Conservation (phyloP, 108 stramenopile species). For the Craspedostauros australis region DNA sequence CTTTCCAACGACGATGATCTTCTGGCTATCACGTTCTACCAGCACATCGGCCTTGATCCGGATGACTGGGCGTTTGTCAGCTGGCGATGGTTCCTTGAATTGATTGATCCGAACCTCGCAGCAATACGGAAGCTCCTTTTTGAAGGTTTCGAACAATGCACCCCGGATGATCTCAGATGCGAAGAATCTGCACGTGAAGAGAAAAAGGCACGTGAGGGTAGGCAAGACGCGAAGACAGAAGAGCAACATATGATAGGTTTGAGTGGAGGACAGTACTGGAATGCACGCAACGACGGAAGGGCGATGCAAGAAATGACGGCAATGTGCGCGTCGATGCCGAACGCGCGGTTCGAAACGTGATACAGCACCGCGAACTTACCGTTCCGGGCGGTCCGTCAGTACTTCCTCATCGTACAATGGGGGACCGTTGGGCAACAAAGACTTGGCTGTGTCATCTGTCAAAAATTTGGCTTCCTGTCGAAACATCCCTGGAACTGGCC, state of each 20-base stretch:
- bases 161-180: conserved; percentile 82
- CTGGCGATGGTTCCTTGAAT: conserved; percentile 77
- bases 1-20: conserved; percentile 90
- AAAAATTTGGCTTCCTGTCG: conserved; percentile 24
- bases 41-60: conserved; percentile 74
- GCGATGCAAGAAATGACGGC: too few relatives aligned
- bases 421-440: conserved; percentile 54
- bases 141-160: conserved; percentile 65
- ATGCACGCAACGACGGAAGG: not conserved
- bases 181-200: conserved; percentile 49
- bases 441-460: conserved; percentile 39
- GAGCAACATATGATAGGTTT: not conserved
- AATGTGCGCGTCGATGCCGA: not conserved
- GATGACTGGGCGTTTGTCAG: conserved; percentile 30
- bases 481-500: conserved; percentile 82
- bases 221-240: not conserved
- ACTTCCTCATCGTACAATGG: conserved; percentile 69
- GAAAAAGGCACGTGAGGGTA: not conserved
- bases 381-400: conserved; percentile 76
- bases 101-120: conserved; percentile 83
- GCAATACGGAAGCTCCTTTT: conserved; percentile 92
- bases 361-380: conserved; percentile 19
- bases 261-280: too few relatives aligned
- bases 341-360: not conserved
- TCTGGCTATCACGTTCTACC: conserved; percentile 88